Evolutionary conservation across 306 rosid species (phyloP).

Genomic region (Ormosia semicastrata): DNA sequence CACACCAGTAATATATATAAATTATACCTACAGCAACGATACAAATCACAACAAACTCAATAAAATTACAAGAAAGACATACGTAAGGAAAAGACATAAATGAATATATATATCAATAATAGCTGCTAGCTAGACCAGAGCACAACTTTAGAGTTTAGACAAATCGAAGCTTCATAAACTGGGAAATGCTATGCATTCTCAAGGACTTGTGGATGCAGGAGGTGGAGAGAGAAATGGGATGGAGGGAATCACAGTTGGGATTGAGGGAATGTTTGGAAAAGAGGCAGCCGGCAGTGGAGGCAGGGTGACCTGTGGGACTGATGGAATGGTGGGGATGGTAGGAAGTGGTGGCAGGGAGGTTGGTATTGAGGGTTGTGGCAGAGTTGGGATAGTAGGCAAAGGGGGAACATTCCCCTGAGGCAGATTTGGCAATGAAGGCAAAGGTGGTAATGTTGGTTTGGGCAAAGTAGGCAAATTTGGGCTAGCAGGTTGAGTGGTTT

Average conservation of each 20-base stretch:
- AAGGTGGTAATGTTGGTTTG: too few species aligned
- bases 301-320: neutral
- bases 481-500: too few species aligned
- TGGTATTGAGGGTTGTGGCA: neutral
- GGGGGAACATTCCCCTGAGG: too few species aligned
- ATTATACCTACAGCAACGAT: neutral
- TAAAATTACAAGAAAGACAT: neutral
- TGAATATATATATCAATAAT: too few species aligned
- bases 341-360: neutral
- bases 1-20: neutral
- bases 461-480: too few species aligned
- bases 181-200: too few species aligned
- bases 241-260: constrained; percentile 13
- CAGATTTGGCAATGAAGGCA: too few species aligned
- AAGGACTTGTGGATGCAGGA: constrained; percentile 2
- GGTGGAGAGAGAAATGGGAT: constrained; percentile 20
- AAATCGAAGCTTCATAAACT: too few species aligned
- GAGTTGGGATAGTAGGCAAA: too few species aligned
- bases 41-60: neutral
- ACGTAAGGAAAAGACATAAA: neutral
- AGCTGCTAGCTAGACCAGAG: neutral
- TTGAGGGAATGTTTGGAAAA: neutral
- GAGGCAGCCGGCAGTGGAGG: neutral
- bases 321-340: neutral
- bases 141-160: neutral